These are phyloP conservation scores for Naematelia aurantialba DNA, from an alignment of 768 basidiomycete genomes.

Conservation along the genomic window DNA sequence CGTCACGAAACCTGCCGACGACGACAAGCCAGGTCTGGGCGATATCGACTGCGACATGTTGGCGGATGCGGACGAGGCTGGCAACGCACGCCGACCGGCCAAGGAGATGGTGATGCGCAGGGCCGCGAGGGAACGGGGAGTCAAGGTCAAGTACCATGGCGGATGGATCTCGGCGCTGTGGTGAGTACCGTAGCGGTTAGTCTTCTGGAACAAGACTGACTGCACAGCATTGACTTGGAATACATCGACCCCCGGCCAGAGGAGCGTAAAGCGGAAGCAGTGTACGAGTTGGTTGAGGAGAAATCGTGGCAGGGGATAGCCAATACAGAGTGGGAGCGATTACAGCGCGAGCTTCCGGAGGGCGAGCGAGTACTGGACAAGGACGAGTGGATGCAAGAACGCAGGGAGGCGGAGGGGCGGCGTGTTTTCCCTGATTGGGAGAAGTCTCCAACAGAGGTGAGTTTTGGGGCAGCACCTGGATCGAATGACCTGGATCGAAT, in stretches of 20 bases:
- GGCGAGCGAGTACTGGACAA: neutral
- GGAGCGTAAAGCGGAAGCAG: conserved; percentile 24
- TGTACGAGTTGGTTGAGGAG: conserved; percentile 6
- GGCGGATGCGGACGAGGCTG: conserved; percentile 42
- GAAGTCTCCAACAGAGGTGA: conserved; percentile 39
- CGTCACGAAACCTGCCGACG: conserved; percentile 19
- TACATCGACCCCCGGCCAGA: conserved; percentile 42
- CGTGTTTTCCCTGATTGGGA: conserved; percentile 35
- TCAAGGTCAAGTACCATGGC: conserved; percentile 42
- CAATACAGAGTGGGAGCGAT: conserved; percentile 11
- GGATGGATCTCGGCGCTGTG: conserved; percentile 45
- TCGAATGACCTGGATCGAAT: neutral
- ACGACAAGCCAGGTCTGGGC: conserved; percentile 29
- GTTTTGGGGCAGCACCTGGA: neutral
- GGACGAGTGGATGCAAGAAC: neutral
- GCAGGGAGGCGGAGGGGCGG: conserved; percentile 13
- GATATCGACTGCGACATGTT: conserved; percentile 48
- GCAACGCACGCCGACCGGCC: conserved; percentile 29
- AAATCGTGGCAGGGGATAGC: conserved; percentile 5
- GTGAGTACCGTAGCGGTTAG: conserved; percentile 32
- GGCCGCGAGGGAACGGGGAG: conserved; percentile 39
- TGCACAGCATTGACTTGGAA: conserved; percentile 39
- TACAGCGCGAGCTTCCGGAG: conserved; percentile 14
- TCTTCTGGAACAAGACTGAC: conserved; percentile 15
- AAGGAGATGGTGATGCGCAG: conserved; percentile 42